These are phyloP conservation scores for Fusarium ambrosium DNA, from an alignment of 2,329 filamentous ascomycete species.

Conservation along the genomic window DNA sequence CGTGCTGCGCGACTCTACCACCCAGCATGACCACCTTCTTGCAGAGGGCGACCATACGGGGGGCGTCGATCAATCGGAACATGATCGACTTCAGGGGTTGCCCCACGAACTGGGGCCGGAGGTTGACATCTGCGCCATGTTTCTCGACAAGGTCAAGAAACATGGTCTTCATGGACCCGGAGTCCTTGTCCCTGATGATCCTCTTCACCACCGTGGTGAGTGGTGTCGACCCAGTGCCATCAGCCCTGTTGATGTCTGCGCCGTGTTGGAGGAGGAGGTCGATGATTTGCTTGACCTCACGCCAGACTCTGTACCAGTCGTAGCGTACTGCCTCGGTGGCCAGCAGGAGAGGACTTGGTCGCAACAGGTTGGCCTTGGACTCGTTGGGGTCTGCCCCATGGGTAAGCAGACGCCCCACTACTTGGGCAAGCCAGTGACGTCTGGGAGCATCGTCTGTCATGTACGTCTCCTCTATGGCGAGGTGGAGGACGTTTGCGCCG, in stretches of 20 bases:
- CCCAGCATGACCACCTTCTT: not conserved
- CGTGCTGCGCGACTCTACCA: not conserved
- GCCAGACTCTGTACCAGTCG: not conserved
- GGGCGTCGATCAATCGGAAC: not conserved
- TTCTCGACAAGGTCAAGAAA: not conserved
- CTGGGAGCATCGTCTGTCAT: not conserved
- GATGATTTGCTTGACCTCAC: not conserved
- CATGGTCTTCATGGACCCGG: not conserved
- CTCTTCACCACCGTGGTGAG: not conserved
- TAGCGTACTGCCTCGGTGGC: not conserved
- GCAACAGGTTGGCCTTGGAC: not conserved
- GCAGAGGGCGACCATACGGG: not conserved
- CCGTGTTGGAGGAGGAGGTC: not conserved
- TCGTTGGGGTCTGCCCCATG: not conserved
- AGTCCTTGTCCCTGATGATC: not conserved
- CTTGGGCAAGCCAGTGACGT: not conserved
- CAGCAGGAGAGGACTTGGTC: not conserved
- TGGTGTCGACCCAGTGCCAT: not conserved
- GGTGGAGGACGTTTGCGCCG: not conserved
- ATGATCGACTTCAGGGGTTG: not conserved
- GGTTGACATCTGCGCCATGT: not conserved
- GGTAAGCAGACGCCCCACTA: not conserved
- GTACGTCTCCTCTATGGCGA: not conserved
- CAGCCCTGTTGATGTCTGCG: not conserved
- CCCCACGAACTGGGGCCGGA: not conserved